Evolutionary conservation across 495 filamentous ascomycete genomes (phyloP).

Genomic region (Aspergillus affinis): DNA sequence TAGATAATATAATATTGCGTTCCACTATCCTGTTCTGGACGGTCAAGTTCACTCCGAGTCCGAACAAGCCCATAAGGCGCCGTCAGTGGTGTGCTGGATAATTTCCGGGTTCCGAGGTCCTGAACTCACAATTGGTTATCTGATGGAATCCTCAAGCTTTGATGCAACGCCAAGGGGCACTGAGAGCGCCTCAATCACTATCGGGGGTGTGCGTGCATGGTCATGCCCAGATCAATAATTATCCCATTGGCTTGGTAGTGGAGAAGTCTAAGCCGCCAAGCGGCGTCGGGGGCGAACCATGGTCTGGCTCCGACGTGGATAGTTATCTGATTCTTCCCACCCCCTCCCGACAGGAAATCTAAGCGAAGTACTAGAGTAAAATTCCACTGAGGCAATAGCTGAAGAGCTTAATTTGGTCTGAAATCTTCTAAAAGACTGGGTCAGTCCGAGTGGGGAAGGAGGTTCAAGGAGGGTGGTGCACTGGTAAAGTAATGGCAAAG

Average conservation of each 20-base stretch:
- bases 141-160: not conserved
- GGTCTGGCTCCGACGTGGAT: constrained; percentile 11
- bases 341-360: not conserved
- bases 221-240: not conserved
- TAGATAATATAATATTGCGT: not conserved
- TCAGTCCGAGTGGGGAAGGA: not conserved
- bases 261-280: constrained; percentile 7
- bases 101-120: not conserved
- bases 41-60: not conserved
- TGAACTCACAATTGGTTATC: not conserved
- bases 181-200: not conserved
- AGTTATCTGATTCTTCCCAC: constrained; percentile 1
- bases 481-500: constrained; percentile 1
- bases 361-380: not conserved
- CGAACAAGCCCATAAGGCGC: not conserved
- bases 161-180: not conserved
- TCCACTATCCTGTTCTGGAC: not conserved
- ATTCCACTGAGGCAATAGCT: not conserved
- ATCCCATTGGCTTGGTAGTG: not conserved
- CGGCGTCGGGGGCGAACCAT: constrained; percentile 1
- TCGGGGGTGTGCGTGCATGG: not conserved
- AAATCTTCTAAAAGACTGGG: not conserved
- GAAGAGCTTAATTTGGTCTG: not conserved
- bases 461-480: no score
- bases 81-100: not conserved